These are phyloP conservation scores for Podaxis sp. DNA, from an alignment of 768 basidiomycete genomes.

Conservation along the genomic window DNA sequence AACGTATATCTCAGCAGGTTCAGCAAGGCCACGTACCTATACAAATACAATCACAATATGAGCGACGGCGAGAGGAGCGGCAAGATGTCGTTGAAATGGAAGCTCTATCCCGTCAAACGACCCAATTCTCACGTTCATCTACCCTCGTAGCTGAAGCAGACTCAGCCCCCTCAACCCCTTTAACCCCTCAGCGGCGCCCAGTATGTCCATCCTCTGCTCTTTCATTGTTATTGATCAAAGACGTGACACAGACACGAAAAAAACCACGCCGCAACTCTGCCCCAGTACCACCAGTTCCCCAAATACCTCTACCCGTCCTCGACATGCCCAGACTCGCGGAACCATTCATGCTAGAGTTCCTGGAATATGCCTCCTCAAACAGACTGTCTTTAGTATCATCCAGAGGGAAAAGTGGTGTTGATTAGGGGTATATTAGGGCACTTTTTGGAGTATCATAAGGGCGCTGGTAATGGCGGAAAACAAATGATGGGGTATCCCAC, in stretches of 20 bases:
- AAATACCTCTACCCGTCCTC: neutral
- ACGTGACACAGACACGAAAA: neutral
- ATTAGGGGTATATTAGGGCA: neutral
- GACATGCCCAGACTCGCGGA: neutral
- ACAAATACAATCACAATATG: neutral
- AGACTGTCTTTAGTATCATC: neutral
- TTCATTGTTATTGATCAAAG: neutral
- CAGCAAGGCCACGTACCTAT: neutral
- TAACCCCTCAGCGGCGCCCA: neutral
- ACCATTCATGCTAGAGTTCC: neutral
- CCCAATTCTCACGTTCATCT: conserved; percentile 4
- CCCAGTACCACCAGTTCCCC: neutral
- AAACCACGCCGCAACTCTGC: neutral
- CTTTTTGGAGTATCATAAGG: neutral
- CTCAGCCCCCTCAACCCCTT: neutral
- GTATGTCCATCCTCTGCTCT: too few relatives aligned
- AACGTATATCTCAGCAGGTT: neutral
- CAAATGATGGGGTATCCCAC: neutral
- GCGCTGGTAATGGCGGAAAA: neutral
- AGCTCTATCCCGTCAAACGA: conserved; percentile 5
- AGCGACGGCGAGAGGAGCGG: neutral
- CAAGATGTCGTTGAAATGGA: neutral
- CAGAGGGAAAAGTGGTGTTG: neutral
- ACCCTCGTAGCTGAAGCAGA: conserved; percentile 11
- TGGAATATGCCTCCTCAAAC: neutral